These are phyloP conservation scores for Penicillium sumatraense DNA, from an alignment of 2,329 filamentous ascomycete genomes.

Conservation along the genomic window DNA sequence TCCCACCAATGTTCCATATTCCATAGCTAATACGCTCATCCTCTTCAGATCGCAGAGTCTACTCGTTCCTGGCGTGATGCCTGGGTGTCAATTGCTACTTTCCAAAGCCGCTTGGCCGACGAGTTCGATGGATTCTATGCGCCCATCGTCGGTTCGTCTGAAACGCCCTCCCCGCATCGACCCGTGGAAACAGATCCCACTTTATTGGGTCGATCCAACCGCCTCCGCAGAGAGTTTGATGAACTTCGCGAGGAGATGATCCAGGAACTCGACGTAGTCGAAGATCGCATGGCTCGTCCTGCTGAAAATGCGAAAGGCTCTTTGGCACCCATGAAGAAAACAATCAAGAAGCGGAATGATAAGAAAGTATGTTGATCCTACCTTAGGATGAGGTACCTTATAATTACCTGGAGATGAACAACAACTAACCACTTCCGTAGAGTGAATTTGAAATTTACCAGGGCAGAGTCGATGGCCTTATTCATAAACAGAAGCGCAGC, in stretches of 20 bases:
- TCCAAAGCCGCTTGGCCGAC: slow-evolving; percentile 69
- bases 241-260: slow-evolving; percentile 73
- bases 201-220: slow-evolving; percentile 67
- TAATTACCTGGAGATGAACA: no score
- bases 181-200: slow-evolving; percentile 64
- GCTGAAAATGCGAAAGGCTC: slow-evolving; percentile 70
- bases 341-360: slow-evolving; percentile 83
- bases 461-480: slow-evolving; percentile 69
- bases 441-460: slow-evolving; percentile 81
- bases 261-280: slow-evolving; percentile 72
- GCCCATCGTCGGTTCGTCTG: slow-evolving; percentile 70
- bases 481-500: slow-evolving; percentile 71
- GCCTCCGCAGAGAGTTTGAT: slow-evolving; percentile 68
- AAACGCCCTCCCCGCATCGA: slow-evolving; percentile 60
- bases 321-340: slow-evolving; percentile 75
- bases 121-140: slow-evolving; percentile 76
- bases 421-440: no score
- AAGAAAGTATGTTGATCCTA: slow-evolving; percentile 62
- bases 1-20: slow-evolving; percentile 11
- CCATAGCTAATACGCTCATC: slow-evolving; percentile 1
- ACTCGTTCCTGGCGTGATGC: slow-evolving; percentile 77
- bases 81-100: slow-evolving; percentile 73
- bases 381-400: no score
- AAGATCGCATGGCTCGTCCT: slow-evolving; percentile 70
- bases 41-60: slow-evolving; percentile 70